These are phyloP conservation scores for Aureobasidium melanogenum DNA, from an alignment of 2,329 filamentous ascomycete species.

Conservation along the genomic window DNA sequence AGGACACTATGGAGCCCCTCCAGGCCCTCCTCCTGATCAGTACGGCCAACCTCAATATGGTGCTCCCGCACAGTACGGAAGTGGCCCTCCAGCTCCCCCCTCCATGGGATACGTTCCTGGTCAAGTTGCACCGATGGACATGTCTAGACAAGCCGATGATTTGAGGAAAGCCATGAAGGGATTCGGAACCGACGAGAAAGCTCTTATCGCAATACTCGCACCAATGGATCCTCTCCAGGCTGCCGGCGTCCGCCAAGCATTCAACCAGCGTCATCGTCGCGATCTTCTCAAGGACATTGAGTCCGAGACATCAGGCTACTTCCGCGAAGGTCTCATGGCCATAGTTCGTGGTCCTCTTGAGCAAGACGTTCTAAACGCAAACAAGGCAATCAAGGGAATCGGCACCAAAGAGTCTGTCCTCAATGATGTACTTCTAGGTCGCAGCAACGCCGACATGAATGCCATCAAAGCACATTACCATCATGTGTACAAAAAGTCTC, in stretches of 20 bases:
- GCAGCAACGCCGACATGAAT: conserved; percentile 78
- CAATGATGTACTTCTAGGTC: conserved; percentile 74
- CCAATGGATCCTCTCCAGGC: conserved; percentile 72
- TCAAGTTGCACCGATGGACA: conserved; percentile 59
- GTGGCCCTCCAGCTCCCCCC: conserved; percentile 51
- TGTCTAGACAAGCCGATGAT: conserved; percentile 57
- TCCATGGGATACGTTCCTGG: conserved; percentile 67
- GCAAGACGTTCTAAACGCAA: conserved; percentile 63
- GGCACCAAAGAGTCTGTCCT: conserved; percentile 83
- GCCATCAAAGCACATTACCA: conserved; percentile 78
- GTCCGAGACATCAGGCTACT: conserved; percentile 64
- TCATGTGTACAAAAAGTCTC: conserved; percentile 52
- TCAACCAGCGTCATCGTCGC: conserved; percentile 54
- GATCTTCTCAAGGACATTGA: conserved; percentile 67
- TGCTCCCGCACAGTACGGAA: conserved; percentile 20
- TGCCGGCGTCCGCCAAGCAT: conserved; percentile 58
- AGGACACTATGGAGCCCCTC: conserved; percentile 12
- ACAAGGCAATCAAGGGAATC: conserved; percentile 63
- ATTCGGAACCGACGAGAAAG: conserved; percentile 78
- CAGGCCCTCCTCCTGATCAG: conserved; percentile 10
- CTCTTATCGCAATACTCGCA: conserved; percentile 61
- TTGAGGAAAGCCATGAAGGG: conserved; percentile 84
- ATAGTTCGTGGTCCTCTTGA: conserved; percentile 70
- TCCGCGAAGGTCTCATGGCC: conserved; percentile 65
- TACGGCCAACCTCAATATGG: conserved; percentile 27